A percentile compares a stretch with the other conserved stretches of the same genome.
Evolutionary conservation across 306 rosid genomes (phyloP).

Genomic region (Carpinus viminea): DNA sequence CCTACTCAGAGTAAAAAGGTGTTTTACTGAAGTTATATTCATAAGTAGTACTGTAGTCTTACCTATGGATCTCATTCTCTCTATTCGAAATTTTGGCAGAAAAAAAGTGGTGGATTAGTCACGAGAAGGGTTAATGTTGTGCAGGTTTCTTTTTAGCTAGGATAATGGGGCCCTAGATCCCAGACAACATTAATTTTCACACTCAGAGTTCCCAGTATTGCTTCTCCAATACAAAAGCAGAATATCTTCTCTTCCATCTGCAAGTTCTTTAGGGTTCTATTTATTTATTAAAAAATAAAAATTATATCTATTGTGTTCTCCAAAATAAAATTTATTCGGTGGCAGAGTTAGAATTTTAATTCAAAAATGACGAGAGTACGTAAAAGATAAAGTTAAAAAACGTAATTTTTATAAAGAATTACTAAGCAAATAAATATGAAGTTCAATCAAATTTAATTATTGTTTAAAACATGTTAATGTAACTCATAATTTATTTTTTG

Average conservation of each 20-base stretch:
- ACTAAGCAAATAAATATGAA: no score
- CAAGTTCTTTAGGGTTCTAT: not conserved
- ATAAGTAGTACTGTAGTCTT: no score
- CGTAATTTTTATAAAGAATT: no score
- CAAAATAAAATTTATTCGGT: no score
- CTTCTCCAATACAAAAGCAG: not conserved
- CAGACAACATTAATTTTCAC: constrained; percentile 3
- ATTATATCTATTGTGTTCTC: not conserved
- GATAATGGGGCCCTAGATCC: constrained; percentile 4
- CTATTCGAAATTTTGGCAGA: not conserved
- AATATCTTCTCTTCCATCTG: not conserved
- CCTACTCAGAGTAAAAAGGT: not conserved
- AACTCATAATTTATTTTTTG: no score
- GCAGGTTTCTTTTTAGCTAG: not conserved
- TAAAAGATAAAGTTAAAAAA: no score
- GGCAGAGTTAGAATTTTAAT: no score
- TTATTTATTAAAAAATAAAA: no score
- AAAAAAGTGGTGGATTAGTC: constrained; percentile 8
- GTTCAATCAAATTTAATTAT: no score
- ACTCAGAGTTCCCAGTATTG: not conserved
- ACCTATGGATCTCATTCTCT: not conserved
- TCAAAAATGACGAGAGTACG: no score
- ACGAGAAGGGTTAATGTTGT: constrained; percentile 14
- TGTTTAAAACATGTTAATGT: no score
- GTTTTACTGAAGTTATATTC: not conserved